These are phyloP conservation scores for Batkoa obscura DNA, from an alignment of 371 early-diverging fungal genomes.

Conservation along the genomic window DNA sequence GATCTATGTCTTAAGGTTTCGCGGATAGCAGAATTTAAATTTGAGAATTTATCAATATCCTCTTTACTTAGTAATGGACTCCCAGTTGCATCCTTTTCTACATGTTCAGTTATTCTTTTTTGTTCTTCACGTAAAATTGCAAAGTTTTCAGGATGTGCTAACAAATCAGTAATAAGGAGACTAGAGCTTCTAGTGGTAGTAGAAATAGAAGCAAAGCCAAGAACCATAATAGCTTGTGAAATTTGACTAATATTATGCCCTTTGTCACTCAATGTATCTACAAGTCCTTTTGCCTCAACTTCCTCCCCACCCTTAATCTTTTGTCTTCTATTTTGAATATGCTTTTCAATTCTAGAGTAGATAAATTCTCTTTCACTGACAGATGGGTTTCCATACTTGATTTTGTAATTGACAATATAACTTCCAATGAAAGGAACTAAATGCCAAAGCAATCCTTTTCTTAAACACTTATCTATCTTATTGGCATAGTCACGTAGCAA, in stretches of 20 bases:
- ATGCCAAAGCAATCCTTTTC: too few species aligned
- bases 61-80: slow-evolving; percentile 10
- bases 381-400: too few species aligned
- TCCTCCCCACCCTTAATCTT: too few species aligned
- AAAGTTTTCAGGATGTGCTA: slow-evolving; percentile 14
- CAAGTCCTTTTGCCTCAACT: not conserved
- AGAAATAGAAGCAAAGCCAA: slow-evolving; percentile 16
- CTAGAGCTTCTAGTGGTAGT: slow-evolving; percentile 11
- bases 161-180: slow-evolving; percentile 13
- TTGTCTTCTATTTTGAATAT: too few species aligned
- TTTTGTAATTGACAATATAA: too few species aligned
- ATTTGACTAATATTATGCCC: not conserved
- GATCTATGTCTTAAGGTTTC: slow-evolving; percentile 11
- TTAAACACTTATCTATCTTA: too few species aligned
- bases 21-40: slow-evolving; percentile 20
- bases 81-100: slow-evolving; percentile 7
- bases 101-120: slow-evolving; percentile 3
- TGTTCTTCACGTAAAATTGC: slow-evolving; percentile 16
- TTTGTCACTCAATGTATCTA: not conserved
- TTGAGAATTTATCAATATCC: slow-evolving; percentile 12
- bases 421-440: too few species aligned
- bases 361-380: too few species aligned
- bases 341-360: too few species aligned
- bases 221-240: not conserved
- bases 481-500: too few species aligned